phyloP scores from a whole-genome alignment of 306 rosid species.

The Vigna hirtella region DNA sequence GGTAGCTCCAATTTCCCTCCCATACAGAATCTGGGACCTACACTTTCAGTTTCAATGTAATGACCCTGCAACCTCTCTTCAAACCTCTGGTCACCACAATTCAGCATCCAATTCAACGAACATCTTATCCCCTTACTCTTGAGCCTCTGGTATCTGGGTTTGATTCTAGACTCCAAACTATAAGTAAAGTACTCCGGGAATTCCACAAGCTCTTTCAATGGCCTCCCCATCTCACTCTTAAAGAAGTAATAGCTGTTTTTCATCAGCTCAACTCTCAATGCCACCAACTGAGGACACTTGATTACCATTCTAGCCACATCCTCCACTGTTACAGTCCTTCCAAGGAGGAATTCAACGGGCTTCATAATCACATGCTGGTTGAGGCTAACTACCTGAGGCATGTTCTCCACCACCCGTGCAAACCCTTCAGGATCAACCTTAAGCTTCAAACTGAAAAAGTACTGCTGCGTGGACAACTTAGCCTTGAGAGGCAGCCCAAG shows the following conservation, averaged over 20 bases:
- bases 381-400: slow-evolving; percentile 95
- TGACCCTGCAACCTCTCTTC: slow-evolving; percentile 91
- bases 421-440: slow-evolving; percentile 89
- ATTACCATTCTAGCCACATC: slow-evolving; percentile 82
- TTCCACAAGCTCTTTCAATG: slow-evolving; percentile 77
- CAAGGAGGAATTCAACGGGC: slow-evolving; percentile 80
- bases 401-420: slow-evolving; percentile 78
- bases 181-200: slow-evolving; percentile 93
- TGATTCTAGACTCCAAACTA: slow-evolving; percentile 92
- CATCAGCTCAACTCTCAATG: slow-evolving; percentile 76
- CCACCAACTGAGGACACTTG: slow-evolving; percentile 83
- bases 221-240: slow-evolving; percentile 90
- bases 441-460: slow-evolving; percentile 86
- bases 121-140: slow-evolving; percentile 77
- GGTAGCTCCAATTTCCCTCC: slow-evolving; percentile 92
- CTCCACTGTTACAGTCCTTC: slow-evolving; percentile 55
- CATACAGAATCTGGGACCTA: slow-evolving; percentile 77
- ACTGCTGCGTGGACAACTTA: slow-evolving; percentile 82
- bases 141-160: slow-evolving; percentile 78
- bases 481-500: slow-evolving; percentile 89
- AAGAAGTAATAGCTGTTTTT: slow-evolving; percentile 83
- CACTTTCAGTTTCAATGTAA: slow-evolving; percentile 78
- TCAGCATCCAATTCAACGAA: slow-evolving; percentile 87
- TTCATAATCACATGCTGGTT: slow-evolving; percentile 82
- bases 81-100: slow-evolving; percentile 92